phyloP scores from a whole-genome alignment of 768 basidiomycete genomes.

The Termitomyces sp. region DNA sequence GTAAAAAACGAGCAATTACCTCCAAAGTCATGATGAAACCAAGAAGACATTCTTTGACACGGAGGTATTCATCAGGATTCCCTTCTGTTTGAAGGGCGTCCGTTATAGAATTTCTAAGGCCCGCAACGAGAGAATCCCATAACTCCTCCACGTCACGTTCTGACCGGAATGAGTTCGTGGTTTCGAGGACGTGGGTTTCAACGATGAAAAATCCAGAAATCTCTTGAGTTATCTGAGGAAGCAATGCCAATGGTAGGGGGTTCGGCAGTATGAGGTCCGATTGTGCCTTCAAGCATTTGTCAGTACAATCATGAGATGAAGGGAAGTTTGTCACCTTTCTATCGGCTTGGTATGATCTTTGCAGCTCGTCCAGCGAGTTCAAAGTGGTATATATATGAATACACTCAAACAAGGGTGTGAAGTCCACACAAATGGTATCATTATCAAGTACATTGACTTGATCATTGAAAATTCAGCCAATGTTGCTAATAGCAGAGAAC shows the following conservation, averaged over 20 bases:
- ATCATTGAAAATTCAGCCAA: conserved; percentile 9
- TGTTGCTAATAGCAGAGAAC: background rate
- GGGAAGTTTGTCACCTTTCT: conserved; percentile 57
- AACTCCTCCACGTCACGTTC: conserved; percentile 90
- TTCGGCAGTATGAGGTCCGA: conserved; percentile 89
- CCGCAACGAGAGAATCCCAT: conserved; percentile 82
- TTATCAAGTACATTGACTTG: conserved; percentile 90
- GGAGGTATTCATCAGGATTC: conserved; percentile 78
- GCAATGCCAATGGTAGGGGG: conserved; percentile 59
- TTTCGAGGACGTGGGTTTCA: conserved; percentile 87
- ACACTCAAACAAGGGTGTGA: conserved; percentile 93
- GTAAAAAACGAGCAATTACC: conserved; percentile 40
- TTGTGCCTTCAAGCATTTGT: conserved; percentile 66
- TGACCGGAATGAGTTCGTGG: conserved; percentile 87
- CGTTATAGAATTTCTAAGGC: conserved; percentile 72
- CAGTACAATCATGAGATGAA: background rate
- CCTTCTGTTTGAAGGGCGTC: conserved; percentile 67
- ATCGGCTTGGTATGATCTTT: conserved; percentile 94
- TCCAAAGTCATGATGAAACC: conserved; percentile 91
- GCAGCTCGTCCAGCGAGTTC: conserved; percentile 86
- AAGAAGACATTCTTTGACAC: conserved; percentile 79
- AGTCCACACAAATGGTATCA: conserved; percentile 84
- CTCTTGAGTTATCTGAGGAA: conserved; percentile 83
- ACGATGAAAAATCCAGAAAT: conserved; percentile 98
- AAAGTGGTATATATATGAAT: conserved; percentile 95